Base-by-base conservation (phyloP, 768 basidiomycete species). In the Chlorophyllum brunneum region DNA sequence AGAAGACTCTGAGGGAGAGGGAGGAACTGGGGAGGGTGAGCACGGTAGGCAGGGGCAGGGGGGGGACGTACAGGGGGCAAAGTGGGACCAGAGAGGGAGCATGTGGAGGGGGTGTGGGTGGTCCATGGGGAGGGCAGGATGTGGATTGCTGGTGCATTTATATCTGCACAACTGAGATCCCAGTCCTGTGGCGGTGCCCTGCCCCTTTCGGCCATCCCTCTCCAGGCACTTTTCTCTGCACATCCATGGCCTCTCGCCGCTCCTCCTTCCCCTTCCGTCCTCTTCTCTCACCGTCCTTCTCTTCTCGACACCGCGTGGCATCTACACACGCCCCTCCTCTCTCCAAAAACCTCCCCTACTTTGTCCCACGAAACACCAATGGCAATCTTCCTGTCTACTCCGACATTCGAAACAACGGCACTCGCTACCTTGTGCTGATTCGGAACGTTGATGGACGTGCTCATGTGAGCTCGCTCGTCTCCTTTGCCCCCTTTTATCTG, bases 351-450 rank as follows among this genome's bases (percentile, higher is more conserved):
- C 58, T 65, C 41, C 61, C 69, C 24, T 92, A 88, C 68, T 79
- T 77, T 55, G 73, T 92, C 39, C 77, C 80, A 18, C 79, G 88
- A 55, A 90, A 87, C 65, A 65, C 78, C 41, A 75, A 75, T 44
- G 85, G 86, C 27, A 77, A 78, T 42, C 74, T 91, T 26, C 88
- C 88, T 38, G 85, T 92, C 22, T 89, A 89, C 65, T 79, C 85
- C 24, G 85, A 90, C 63, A 63, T 87, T 39, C 81, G 85, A 56
- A 88, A 85, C 63, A 80, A 68, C 26, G 79, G 84, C 54, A 78
- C 82, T 3, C 78, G 81, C 50, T 70, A 80, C 55, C 69, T 79
- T 30, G 66, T 85, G 38, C 73, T 78, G 39, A 74, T 92, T 52
- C 78, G 83, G 47, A 86, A 89, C 66, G 71, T 92, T 7, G 75